A percentile compares a stretch with the other conserved stretches of the same genome.
Evolutionary conservation across 192 early-diverging fungal species (phyloP).

Genomic region (Mortierella claussenii): DNA sequence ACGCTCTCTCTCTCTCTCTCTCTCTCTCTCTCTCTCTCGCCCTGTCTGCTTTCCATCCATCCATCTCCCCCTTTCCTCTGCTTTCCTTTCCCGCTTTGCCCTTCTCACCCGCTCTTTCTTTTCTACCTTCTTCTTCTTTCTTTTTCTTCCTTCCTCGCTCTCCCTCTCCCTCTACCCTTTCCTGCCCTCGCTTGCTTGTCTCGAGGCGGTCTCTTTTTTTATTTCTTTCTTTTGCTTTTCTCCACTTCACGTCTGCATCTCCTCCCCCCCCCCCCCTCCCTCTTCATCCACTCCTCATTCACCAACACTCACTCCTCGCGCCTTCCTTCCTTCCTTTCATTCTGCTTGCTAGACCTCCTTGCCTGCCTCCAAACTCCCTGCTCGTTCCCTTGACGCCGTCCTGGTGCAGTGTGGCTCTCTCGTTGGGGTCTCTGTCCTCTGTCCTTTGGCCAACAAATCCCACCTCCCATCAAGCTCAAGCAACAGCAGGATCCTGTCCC

Average conservation of each 20-base stretch:
- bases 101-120: not conserved
- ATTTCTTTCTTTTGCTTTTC: not conserved
- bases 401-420: too few relatives aligned
- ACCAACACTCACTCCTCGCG: too few relatives aligned
- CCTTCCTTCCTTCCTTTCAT: too few relatives aligned
- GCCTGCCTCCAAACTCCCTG: too few relatives aligned
- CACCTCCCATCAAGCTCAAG: too few relatives aligned
- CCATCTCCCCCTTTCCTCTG: not conserved
- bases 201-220: conserved; percentile 5
- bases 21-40: not conserved
- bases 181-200: not conserved
- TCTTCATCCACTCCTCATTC: too few relatives aligned
- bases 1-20: not conserved
- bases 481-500: too few relatives aligned
- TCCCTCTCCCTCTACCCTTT: not conserved
- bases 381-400: too few relatives aligned
- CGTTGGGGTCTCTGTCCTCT: too few relatives aligned
- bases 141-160: conserved; percentile 4
- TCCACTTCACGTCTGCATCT: not conserved
- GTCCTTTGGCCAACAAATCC: too few relatives aligned
- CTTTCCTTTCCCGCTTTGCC: not conserved
- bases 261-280: not conserved
- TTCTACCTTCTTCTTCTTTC: not conserved
- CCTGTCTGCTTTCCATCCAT: not conserved
- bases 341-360: too few relatives aligned